A percentile compares a stretch with the other conserved stretches of the same genome.
These are phyloP conservation scores for Wallacemonas collosoma DNA, from an alignment of 208 protist species.

Conservation along the genomic window DNA sequence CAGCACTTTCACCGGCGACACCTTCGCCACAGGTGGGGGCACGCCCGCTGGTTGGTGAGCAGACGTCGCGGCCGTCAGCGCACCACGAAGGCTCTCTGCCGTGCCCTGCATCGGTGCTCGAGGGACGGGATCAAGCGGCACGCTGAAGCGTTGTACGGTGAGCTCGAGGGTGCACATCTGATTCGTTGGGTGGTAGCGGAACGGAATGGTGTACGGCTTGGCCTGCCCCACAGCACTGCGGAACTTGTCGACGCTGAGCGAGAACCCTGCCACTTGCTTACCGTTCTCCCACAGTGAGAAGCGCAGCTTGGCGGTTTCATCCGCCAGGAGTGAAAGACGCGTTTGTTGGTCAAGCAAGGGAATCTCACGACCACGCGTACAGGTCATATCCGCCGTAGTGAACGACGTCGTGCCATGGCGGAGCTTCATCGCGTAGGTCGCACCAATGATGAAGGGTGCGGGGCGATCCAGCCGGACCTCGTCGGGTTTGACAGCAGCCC, in stretches of 20 bases:
- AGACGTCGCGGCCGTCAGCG: no score
- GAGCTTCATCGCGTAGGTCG: constrained; percentile 68
- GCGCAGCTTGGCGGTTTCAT: constrained; percentile 54
- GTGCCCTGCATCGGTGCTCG: no score
- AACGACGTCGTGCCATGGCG: constrained; percentile 54
- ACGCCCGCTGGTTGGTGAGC: neutral
- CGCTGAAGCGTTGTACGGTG: constrained; percentile 32
- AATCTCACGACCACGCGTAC: constrained; percentile 60
- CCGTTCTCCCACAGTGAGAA: constrained; percentile 85
- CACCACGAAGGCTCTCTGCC: no score
- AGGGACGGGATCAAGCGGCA: neutral
- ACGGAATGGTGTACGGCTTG: constrained; percentile 88
- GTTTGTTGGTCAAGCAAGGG: constrained; percentile 39
- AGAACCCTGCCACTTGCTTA: constrained; percentile 83
- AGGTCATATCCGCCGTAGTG: constrained; percentile 39
- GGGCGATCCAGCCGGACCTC: constrained; percentile 56
- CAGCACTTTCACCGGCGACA: constrained; percentile 11
- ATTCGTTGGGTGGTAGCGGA: constrained; percentile 80
- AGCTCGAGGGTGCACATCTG: constrained; percentile 69
- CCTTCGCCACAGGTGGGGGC: neutral
- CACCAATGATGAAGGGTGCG: constrained; percentile 68
- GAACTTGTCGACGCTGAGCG: constrained; percentile 76
- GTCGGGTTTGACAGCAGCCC: constrained; percentile 58
- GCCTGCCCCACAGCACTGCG: constrained; percentile 26
- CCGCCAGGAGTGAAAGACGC: constrained; percentile 30